Evolutionary conservation across 169 alveolate species (phyloP).

Genomic region (Plasmodium vinckei): DNA sequence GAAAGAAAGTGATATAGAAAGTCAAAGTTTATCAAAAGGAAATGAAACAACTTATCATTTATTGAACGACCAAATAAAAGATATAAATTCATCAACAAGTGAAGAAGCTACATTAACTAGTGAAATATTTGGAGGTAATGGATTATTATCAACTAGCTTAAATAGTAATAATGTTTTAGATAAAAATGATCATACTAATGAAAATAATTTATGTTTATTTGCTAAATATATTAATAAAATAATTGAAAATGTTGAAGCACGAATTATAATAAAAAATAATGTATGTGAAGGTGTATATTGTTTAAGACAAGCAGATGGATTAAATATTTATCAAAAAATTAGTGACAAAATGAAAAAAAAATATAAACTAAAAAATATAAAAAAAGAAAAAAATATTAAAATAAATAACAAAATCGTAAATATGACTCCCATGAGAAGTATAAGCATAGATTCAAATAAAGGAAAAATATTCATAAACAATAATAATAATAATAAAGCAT

Average conservation of each 20-base stretch:
- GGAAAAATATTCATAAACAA: not conserved
- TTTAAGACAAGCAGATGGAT: conserved; percentile 21
- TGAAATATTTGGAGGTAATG: not conserved
- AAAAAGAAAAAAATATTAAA: conserved; percentile 21
- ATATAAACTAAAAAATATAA: conserved; percentile 5
- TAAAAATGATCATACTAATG: not conserved
- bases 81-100: not conserved
- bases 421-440: conserved; percentile 23
- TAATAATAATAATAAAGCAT: not conserved
- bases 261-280: conserved; percentile 32
- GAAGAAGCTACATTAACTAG: not conserved
- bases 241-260: conserved; percentile 29
- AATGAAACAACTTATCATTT: too few species aligned
- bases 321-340: conserved; percentile 53
- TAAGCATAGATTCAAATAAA: conserved; percentile 12
- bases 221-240: conserved; percentile 12
- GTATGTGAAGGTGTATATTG: conserved; percentile 64
- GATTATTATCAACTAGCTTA: not conserved
- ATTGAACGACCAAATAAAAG: not conserved
- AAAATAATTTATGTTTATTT: not conserved
- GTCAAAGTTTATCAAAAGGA: not conserved
- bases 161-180: not conserved
- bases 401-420: not conserved
- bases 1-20: not conserved
- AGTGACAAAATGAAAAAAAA: conserved; percentile 20